These are phyloP conservation scores for Colletotrichum cordylinicola DNA, from an alignment of 2,329 filamentous ascomycete species.

Conservation along the genomic window DNA sequence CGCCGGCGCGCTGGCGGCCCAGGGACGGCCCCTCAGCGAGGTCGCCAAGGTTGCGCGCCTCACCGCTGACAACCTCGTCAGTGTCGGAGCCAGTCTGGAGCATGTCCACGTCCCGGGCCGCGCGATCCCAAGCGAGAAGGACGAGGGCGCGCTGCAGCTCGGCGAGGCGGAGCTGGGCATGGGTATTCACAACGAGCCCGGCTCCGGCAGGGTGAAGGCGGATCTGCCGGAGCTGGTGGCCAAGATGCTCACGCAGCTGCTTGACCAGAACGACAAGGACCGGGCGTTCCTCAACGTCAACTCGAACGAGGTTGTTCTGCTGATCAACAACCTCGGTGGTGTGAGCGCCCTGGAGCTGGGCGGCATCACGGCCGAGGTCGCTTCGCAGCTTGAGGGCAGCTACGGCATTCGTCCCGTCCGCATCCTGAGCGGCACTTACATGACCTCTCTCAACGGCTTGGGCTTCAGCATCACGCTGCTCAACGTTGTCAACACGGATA, in stretches of 20 bases:
- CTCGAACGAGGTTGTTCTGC: slow-evolving; percentile 68
- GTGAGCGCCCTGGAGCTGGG: slow-evolving; percentile 76
- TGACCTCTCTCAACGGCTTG: slow-evolving; percentile 79
- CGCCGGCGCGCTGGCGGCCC: slow-evolving; percentile 80
- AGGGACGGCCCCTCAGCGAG: slow-evolving; percentile 70
- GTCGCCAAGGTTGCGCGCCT: slow-evolving; percentile 76
- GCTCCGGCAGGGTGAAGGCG: slow-evolving; percentile 57
- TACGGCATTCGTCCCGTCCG: slow-evolving; percentile 69
- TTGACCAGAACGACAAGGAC: slow-evolving; percentile 70
- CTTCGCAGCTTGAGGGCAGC: slow-evolving; percentile 61
- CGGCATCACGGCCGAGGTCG: slow-evolving; percentile 73
- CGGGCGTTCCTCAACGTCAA: slow-evolving; percentile 72
- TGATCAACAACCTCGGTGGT: slow-evolving; percentile 80
- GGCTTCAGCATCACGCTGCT: slow-evolving; percentile 78
- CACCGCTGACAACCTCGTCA: slow-evolving; percentile 78
- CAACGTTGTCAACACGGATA: slow-evolving; percentile 65
- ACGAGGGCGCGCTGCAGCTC: slow-evolving; percentile 58
- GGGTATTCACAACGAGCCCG: slow-evolving; percentile 79
- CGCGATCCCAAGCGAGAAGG: slow-evolving; percentile 47
- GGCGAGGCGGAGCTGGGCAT: slow-evolving; percentile 73
- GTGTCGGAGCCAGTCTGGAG: slow-evolving; percentile 83
- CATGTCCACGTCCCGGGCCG: slow-evolving; percentile 95
- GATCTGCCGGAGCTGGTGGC: slow-evolving; percentile 60
- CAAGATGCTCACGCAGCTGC: slow-evolving; percentile 73
- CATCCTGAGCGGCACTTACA: slow-evolving; percentile 73